Percentiles rank a stretch among this genome's conserved stretches.
These are phyloP conservation scores for Exophiala dermatitidis DNA, from an alignment of 2,329 filamentous ascomycete genomes.

Conservation along the genomic window DNA sequence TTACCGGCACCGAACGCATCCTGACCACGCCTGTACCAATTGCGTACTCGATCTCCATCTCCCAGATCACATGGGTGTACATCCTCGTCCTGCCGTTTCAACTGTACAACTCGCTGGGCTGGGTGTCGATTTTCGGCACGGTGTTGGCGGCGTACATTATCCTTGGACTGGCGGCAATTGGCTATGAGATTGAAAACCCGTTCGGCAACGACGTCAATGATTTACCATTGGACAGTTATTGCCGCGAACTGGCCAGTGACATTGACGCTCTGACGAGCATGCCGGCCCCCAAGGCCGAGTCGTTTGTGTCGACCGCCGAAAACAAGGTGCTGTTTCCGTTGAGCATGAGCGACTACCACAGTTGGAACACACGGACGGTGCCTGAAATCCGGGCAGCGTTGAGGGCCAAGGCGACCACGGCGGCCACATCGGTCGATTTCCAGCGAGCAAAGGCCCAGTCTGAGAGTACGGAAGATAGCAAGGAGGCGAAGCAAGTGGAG, in stretches of 20 bases:
- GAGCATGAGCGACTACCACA: conserved; percentile 41
- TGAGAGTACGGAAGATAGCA: conserved; percentile 3
- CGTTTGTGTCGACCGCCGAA: conserved; percentile 45
- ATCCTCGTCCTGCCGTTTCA: conserved; percentile 76
- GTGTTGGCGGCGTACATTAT: conserved; percentile 72
- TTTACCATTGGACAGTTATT: conserved; percentile 67
- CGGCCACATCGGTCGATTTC: conserved; percentile 14
- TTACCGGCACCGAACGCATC: conserved; percentile 67
- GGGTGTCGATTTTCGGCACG: conserved; percentile 71
- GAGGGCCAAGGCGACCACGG: conserved; percentile 31
- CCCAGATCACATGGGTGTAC: conserved; percentile 81
- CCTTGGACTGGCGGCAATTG: conserved; percentile 67
- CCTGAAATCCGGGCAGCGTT: conserved; percentile 41
- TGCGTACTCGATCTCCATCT: conserved; percentile 76
- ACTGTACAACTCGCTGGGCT: conserved; percentile 56
- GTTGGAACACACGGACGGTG: conserved; percentile 45
- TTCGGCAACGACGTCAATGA: conserved; percentile 82
- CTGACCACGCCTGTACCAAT: conserved; percentile 75
- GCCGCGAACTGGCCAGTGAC: conserved; percentile 65
- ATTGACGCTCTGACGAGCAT: conserved; percentile 64
- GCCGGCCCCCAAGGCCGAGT: conserved; percentile 44
- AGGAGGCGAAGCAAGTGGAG: not conserved
- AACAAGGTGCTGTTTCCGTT: conserved; percentile 55
- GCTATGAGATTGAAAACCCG: conserved; percentile 76
- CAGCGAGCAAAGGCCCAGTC: conserved; percentile 14